Percentiles rank a stretch among this genome's conserved stretches.
Evolutionary conservation across 176 grass and related monocot species (phyloP).

Genomic region (Rhipidocladum racemiflorum): DNA sequence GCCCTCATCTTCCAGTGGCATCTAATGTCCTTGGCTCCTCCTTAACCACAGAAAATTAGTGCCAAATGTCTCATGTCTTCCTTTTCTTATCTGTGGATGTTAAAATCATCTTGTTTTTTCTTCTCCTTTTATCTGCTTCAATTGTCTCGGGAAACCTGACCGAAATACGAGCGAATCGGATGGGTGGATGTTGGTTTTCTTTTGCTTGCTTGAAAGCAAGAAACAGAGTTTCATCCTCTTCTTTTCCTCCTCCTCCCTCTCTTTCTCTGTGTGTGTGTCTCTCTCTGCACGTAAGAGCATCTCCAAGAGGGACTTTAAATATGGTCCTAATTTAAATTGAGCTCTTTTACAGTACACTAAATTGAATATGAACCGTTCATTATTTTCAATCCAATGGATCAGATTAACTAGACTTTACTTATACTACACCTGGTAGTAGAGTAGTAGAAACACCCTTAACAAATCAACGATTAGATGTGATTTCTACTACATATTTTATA

Average conservation of each 20-base stretch:
- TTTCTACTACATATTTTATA: no score
- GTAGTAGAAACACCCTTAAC: no score
- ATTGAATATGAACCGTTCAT: no score
- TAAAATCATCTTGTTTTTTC: not conserved
- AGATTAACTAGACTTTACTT: no score
- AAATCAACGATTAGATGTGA: no score
- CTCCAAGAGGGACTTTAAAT: no score
- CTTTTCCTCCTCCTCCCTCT: not conserved
- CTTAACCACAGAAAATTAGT: conserved; percentile 5
- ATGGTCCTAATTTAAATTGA: no score
- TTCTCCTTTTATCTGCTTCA: not conserved
- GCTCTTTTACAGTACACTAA: no score
- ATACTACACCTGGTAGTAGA: no score
- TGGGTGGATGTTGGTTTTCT: conserved; percentile 1
- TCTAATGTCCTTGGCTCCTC: conserved; percentile 9
- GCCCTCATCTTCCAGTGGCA: conserved; percentile 8
- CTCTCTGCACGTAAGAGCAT: no score
- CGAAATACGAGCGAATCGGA: conserved; percentile 18
- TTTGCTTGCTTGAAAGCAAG: conserved; percentile 49
- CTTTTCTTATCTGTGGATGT: not conserved
- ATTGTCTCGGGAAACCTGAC: not conserved
- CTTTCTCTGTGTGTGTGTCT: no score
- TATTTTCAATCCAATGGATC: no score
- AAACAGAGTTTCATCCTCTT: not conserved
- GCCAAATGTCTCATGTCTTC: not conserved